Percentiles rank a stretch among this genome's conserved stretches.
These are phyloP conservation scores for Albizia julibrissin DNA, from an alignment of 306 rosid species.

Conservation along the genomic window DNA sequence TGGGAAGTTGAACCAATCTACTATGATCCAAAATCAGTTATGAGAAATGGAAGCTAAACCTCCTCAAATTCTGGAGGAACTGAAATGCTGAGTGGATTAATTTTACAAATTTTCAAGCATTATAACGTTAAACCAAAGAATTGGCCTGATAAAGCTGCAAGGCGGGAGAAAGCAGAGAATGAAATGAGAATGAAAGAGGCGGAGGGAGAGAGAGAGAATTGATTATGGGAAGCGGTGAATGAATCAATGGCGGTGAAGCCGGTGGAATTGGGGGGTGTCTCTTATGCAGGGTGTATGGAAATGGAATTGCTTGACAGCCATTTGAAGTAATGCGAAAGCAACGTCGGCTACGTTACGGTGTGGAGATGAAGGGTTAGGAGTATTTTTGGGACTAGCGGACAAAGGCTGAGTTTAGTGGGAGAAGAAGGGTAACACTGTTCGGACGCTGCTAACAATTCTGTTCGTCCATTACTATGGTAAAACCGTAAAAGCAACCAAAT, in stretches of 20 bases:
- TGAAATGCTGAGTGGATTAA: slow-evolving; percentile 8
- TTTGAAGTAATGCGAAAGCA: slow-evolving; percentile 11
- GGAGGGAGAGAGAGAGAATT: not conserved
- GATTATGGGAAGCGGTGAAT: not conserved
- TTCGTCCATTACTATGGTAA: not conserved
- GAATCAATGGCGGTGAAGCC: not conserved
- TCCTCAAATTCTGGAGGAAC: slow-evolving; percentile 5
- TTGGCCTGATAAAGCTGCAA: not conserved
- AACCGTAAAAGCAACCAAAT: not conserved
- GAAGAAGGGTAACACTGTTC: not conserved
- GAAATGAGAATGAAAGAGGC: not conserved
- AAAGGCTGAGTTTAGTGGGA: not conserved
- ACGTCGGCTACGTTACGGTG: not conserved
- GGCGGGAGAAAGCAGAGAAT: not conserved
- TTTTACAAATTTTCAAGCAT: not conserved
- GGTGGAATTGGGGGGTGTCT: not conserved
- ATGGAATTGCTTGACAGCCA: not conserved
- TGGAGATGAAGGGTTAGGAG: not conserved
- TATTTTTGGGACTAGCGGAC: not conserved
- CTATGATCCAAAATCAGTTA: slow-evolving; percentile 11
- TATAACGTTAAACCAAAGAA: slow-evolving; percentile 1
- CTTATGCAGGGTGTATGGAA: not conserved
- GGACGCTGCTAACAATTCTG: not conserved
- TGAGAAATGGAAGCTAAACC: slow-evolving; percentile 28
- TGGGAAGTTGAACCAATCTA: not conserved